Conservation (phyloP, 2,329 filamentous ascomycete genomes). For the Colletotrichum phormii region DNA sequence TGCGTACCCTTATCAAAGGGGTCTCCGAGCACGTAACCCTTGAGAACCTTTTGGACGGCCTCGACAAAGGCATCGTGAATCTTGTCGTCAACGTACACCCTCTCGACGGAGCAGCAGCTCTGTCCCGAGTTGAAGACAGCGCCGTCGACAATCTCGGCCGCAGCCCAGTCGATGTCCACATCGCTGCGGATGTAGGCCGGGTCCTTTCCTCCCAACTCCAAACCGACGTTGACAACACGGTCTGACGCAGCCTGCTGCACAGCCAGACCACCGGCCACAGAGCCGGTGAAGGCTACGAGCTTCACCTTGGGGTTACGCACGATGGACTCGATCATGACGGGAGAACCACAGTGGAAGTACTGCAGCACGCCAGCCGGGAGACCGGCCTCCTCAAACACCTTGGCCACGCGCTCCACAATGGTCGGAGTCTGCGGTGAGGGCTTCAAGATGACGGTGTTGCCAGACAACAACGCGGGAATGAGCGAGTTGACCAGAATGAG, state of each 20-base stretch:
- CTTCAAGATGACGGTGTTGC: conserved; percentile 93
- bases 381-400: conserved; percentile 83
- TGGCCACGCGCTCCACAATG: conserved; percentile 84
- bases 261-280: conserved; percentile 86
- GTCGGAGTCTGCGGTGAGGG: conserved; percentile 96
- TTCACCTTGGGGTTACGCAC: conserved; percentile 82
- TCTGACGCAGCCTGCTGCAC: conserved; percentile 88
- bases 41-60: conserved; percentile 82
- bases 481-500: conserved; percentile 93
- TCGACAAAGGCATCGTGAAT: conserved; percentile 87
- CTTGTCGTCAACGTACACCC: conserved; percentile 88
- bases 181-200: conserved; percentile 89
- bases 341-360: conserved; percentile 90
- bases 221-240: conserved; percentile 84
- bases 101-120: conserved; percentile 93
- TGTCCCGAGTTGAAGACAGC: conserved; percentile 99
- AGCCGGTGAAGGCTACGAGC: conserved; percentile 93
- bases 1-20: conserved; percentile 83
- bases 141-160: conserved; percentile 94
- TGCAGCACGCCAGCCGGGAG: conserved; percentile 87
- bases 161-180: conserved; percentile 90
- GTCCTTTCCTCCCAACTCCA: conserved; percentile 96
- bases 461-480: conserved; percentile 89
- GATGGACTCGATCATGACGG: conserved; percentile 79
- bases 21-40: conserved; percentile 88